Evolutionary conservation across 768 basidiomycete genomes (phyloP).

Genomic region (Hortiboletus flavorubellus): DNA sequence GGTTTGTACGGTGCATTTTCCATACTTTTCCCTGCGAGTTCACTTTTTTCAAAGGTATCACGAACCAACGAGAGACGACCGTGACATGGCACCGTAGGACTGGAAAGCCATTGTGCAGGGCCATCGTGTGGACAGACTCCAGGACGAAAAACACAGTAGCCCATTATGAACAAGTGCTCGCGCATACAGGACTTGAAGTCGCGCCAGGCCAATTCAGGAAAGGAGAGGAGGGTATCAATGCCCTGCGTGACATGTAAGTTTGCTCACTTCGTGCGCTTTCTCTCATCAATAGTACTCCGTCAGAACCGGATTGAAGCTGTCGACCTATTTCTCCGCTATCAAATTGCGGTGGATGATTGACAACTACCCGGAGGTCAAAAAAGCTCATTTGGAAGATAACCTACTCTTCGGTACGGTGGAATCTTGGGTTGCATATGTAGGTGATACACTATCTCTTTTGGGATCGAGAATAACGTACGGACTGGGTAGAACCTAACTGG

Average conservation of each 20-base stretch:
- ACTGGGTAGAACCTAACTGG: conserved; percentile 72
- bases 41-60: conserved; percentile 59
- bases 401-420: conserved; percentile 94
- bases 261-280: background rate
- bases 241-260: conserved; percentile 64
- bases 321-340: conserved; percentile 97
- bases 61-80: conserved; percentile 96
- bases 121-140: conserved; percentile 97
- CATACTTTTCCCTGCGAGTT: background rate
- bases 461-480: background rate
- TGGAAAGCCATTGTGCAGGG: conserved; percentile 83
- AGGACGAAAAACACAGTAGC: conserved; percentile 84
- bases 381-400: conserved; percentile 77
- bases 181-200: conserved; percentile 72
- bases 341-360: conserved; percentile 98
- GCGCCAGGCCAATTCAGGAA: conserved; percentile 61
- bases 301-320: conserved; percentile 91
- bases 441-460: conserved; percentile 14
- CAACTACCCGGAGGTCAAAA: conserved; percentile 68
- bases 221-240: conserved; percentile 64
- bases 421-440: conserved; percentile 91
- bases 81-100: conserved; percentile 90
- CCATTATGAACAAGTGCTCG: conserved; percentile 71
- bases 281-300: background rate
- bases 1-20: conserved; percentile 48